A percentile compares a stretch with the other conserved stretches of the same genome.
phyloP scores from a whole-genome alignment of 768 basidiomycete genomes.

The Heimioporus sp. region DNA sequence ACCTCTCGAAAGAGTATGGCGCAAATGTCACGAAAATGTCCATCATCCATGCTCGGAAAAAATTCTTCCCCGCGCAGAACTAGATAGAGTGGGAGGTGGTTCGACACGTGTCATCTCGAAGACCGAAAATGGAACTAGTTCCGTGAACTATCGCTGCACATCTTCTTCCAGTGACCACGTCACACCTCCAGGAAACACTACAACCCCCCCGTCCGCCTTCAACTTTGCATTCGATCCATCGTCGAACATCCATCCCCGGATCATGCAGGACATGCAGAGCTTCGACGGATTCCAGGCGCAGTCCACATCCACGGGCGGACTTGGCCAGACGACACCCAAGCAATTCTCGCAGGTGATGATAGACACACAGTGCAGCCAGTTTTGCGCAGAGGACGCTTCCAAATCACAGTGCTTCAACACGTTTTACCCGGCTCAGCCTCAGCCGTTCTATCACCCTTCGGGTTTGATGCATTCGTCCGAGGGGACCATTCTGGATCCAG shows the following conservation, averaged over 20 bases:
- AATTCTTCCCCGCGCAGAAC: constrained; percentile 42
- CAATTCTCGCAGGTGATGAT: constrained; percentile 29
- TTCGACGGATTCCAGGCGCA: constrained; percentile 37
- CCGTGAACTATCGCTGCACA: constrained; percentile 5
- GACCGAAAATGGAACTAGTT: neutral
- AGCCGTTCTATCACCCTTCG: neutral
- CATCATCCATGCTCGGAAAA: constrained; percentile 26
- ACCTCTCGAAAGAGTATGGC: constrained; percentile 39
- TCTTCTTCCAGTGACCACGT: constrained; percentile 11
- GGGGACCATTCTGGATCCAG: constrained; percentile 49
- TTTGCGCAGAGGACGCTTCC: constrained; percentile 14
- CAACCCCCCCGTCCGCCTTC: neutral
- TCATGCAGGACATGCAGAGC: constrained; percentile 52
- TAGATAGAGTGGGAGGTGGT: constrained; percentile 53
- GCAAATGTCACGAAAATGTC: constrained; percentile 43
- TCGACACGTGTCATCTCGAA: constrained; percentile 45
- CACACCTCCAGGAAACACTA: constrained; percentile 4
- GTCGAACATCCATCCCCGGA: constrained; percentile 30
- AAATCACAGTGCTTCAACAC: constrained; percentile 11
- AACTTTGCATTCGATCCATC: constrained; percentile 3
- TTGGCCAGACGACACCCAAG: constrained; percentile 28
- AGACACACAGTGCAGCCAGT: constrained; percentile 28
- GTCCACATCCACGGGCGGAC: constrained; percentile 16
- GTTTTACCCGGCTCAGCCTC: constrained; percentile 16
- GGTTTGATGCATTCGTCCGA: constrained; percentile 6